Conservation (phyloP, 148 eudicot genomes). For the Chenopodium quinoa region DNA sequence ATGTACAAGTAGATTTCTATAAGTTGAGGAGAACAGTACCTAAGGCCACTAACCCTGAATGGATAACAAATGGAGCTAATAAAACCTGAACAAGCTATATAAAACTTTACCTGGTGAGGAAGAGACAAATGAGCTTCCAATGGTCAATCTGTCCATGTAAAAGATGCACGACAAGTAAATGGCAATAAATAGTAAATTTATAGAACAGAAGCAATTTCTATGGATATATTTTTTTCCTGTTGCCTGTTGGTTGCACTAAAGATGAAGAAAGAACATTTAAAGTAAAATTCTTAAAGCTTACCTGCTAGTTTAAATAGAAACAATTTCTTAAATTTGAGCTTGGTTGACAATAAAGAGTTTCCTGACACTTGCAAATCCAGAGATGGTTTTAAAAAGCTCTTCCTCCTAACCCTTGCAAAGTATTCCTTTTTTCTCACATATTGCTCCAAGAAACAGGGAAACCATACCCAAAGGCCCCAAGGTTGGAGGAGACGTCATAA, state of each 20-base stretch:
- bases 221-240: too few species aligned
- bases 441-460: not conserved
- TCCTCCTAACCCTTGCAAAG: not conserved
- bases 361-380: not conserved
- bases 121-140: not conserved
- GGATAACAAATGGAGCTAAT: not conserved
- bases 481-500: too few species aligned
- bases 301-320: constrained; percentile 5
- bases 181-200: not conserved
- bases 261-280: not conserved
- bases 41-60: not conserved
- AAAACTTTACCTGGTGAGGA: not conserved
- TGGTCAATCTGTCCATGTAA: not conserved
- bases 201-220: not conserved
- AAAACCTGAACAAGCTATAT: not conserved
- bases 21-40: not conserved
- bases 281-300: not conserved
- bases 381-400: not conserved
- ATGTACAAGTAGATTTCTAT: not conserved
- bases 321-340: not conserved
- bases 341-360: not conserved
- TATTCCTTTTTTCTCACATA: constrained; percentile 2
- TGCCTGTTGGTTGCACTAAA: not conserved
- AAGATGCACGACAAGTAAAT: not conserved
- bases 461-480: too few species aligned